Evolutionary conservation across 2,329 filamentous ascomycete genomes (phyloP), one percentile per base, ranked within the genome.

Genomic region (Niveomyces coronatus): DNA sequence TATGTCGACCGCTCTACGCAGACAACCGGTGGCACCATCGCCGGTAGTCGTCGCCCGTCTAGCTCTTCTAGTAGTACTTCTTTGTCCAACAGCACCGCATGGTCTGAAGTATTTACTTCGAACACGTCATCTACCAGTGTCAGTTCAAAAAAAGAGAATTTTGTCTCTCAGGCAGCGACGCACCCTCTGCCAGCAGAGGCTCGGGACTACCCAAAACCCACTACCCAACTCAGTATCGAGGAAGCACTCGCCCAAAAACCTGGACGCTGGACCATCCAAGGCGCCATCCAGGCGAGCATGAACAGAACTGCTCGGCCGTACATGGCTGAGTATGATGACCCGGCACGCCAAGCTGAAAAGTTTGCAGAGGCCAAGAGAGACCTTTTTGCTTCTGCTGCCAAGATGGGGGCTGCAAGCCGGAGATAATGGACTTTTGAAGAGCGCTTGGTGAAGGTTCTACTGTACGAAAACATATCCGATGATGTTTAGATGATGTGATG

Each of bases 361-460:
- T 58, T 73, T 27, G 66, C 68, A 37, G 58, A 61, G 24, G 60
- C 60, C 19, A 75, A 74, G 60, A 55, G 51, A 42, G 59, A 68
- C 23, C 55, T 74, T 13, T 58, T 67, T 13, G 57, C 58, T n/a
- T 15, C 18, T 14, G 31, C 31, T 8, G 20, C 32, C 11, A 15
- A 27, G 17, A 31, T 40, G 38, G 23, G 24, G 9, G 16, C 31
- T 13, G 17, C 32, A 16, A 28, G 32, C 57, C 57, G 22, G 38
- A 51, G 48, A 18, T 44, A 51, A 28, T 41, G 53, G 18, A n/a
- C n/a, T n/a, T n/a, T n/a, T n/a, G n/a, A n/a, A n/a, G n/a, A n/a
- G n/a, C n/a, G n/a, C n/a, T n/a, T n/a, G n/a, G n/a, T n/a, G n/a
- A n/a, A n/a, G n/a, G n/a, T n/a, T n/a, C n/a, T n/a, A n/a, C n/a